Evolutionary conservation across 1,284 basidiomycete species (phyloP).

Genomic region (Sporisorium iseilematis-ciliati): DNA sequence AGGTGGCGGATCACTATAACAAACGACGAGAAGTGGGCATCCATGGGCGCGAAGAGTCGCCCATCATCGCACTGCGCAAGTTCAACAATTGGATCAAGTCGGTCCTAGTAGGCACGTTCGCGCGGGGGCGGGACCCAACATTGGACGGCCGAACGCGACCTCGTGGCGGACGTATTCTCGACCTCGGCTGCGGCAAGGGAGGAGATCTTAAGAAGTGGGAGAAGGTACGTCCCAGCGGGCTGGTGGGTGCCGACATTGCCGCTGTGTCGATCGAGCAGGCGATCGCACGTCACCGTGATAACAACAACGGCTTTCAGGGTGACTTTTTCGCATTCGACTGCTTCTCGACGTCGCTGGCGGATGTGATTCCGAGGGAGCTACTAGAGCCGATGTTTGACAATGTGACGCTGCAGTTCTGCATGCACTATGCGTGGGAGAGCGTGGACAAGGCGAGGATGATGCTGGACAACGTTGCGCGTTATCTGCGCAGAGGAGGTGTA

Average conservation of each 20-base stretch:
- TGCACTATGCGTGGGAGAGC: conserved; percentile 98
- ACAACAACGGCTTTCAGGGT: conserved; percentile 77
- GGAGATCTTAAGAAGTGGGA: conserved; percentile 97
- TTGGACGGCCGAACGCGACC: conserved; percentile 34
- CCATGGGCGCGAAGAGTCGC: conserved; percentile 84
- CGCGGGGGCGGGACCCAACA: conserved; percentile 28
- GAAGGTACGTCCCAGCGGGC: conserved; percentile 83
- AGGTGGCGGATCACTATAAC: conserved; percentile 75
- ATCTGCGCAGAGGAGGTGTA: conserved; percentile 83
- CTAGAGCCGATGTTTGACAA: conserved; percentile 82
- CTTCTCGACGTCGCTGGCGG: conserved; percentile 79
- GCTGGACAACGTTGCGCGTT: conserved; percentile 88
- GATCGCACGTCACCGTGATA: conserved; percentile 75
- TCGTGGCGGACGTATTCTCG: conserved; percentile 81
- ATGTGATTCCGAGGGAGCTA: conserved; percentile 78
- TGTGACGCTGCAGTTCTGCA: conserved; percentile 98
- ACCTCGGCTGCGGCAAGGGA: conserved; percentile 97
- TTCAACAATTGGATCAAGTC: conserved; percentile 89
- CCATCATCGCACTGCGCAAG: conserved; percentile 93
- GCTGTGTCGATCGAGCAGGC: conserved; percentile 91
- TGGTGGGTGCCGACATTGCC: conserved; percentile 91
- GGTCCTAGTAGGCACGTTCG: conserved; percentile 50
- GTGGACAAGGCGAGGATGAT: conserved; percentile 87
- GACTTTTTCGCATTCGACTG: conserved; percentile 90
- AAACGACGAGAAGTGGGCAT: conserved; percentile 89